phyloP scores from a whole-genome alignment of 768 basidiomycete species.

The Phaeolepiota aurea region DNA sequence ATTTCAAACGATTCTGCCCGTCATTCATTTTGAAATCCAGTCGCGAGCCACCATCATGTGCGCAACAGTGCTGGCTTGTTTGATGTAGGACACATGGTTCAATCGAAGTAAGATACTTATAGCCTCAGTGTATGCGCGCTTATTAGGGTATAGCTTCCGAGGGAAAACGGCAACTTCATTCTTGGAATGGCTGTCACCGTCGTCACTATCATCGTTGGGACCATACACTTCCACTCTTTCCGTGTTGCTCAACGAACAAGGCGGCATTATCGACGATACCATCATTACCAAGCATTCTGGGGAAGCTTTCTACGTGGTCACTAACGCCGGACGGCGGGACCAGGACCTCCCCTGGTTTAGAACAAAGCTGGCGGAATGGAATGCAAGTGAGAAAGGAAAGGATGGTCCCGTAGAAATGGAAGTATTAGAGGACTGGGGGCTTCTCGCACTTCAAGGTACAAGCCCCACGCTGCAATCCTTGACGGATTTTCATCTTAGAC shows the following conservation, averaged over 20 bases:
- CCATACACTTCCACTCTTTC: slow-evolving; percentile 81
- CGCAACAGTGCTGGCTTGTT: slow-evolving; percentile 80
- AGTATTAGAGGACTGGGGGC: slow-evolving; percentile 75
- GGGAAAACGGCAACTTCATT: slow-evolving; percentile 74
- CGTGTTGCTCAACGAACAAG: slow-evolving; percentile 78
- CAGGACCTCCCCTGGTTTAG: slow-evolving; percentile 77
- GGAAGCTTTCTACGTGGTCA: slow-evolving; percentile 88
- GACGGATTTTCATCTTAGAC: not conserved
- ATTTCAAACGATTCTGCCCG: not conserved
- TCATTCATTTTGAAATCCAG: slow-evolving; percentile 28
- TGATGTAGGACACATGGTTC: slow-evolving; percentile 99
- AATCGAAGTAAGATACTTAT: slow-evolving; percentile 54
- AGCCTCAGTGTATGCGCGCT: not conserved
- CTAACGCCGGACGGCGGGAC: slow-evolving; percentile 84
- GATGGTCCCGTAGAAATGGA: slow-evolving; percentile 71
- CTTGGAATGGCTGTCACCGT: slow-evolving; percentile 86
- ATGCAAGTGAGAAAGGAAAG: slow-evolving; percentile 41
- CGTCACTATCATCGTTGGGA: slow-evolving; percentile 58
- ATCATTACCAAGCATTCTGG: slow-evolving; percentile 81
- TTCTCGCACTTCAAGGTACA: slow-evolving; percentile 85
- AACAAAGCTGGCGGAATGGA: slow-evolving; percentile 70
- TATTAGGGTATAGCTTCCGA: slow-evolving; percentile 51
- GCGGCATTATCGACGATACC: slow-evolving; percentile 95
- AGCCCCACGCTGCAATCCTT: not conserved
- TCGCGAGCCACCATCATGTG: slow-evolving; percentile 86